phyloP scores from a whole-genome alignment of 371 early-diverging fungal genomes.

The Apophysomyces ossiformis region DNA sequence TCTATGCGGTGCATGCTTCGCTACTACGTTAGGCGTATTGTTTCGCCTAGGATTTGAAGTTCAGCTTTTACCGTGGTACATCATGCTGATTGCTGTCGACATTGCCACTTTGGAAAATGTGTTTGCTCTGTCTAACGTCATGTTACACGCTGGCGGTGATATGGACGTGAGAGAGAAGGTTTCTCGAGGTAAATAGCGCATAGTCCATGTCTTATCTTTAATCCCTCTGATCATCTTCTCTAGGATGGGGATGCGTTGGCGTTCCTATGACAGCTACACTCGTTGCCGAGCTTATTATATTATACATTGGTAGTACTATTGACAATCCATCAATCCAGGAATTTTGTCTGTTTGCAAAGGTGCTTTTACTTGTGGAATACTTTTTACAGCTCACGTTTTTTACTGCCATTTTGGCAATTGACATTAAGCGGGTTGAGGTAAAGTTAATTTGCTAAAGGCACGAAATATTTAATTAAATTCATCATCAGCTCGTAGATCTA shows the following conservation, averaged over 20 bases:
- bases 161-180: slow-evolving; percentile 73
- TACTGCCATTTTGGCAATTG: slow-evolving; percentile 71
- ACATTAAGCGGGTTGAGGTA: slow-evolving; percentile 76
- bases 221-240: background rate
- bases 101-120: slow-evolving; percentile 77
- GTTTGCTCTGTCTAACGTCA: slow-evolving; percentile 70
- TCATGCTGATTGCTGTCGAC: slow-evolving; percentile 70
- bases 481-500: slow-evolving; percentile 33
- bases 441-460: background rate
- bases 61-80: slow-evolving; percentile 54
- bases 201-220: background rate
- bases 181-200: slow-evolving; percentile 49
- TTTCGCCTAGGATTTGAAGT: slow-evolving; percentile 27
- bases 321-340: slow-evolving; percentile 67
- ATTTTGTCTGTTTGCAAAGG: slow-evolving; percentile 70
- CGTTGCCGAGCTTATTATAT: slow-evolving; percentile 56
- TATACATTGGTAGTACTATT: slow-evolving; percentile 59
- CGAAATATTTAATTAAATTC: background rate
- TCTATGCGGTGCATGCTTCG: slow-evolving; percentile 35
- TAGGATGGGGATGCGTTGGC: slow-evolving; percentile 68
- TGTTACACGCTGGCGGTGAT: slow-evolving; percentile 69
- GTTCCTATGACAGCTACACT: slow-evolving; percentile 65
- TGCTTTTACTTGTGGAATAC: slow-evolving; percentile 73
- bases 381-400: slow-evolving; percentile 76
- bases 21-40: slow-evolving; percentile 37